phyloP scores from a whole-genome alignment of 257 asterid species.

The Nicotiana undulata region DNA sequence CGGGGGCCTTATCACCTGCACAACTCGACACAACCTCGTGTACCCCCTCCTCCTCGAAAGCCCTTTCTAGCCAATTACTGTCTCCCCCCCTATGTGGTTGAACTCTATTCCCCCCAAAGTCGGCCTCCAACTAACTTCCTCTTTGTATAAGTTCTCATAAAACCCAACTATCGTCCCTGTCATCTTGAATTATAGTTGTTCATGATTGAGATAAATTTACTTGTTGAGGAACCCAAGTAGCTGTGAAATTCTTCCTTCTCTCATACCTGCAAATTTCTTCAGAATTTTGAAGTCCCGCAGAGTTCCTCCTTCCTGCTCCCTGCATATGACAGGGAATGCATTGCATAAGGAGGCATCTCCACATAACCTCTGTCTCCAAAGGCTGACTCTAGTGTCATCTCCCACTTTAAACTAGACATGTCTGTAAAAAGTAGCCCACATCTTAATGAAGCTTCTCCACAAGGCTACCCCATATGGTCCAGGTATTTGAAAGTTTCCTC shows the following conservation, averaged over 20 bases:
- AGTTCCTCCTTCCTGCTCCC: background rate
- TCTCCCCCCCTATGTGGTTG: too few relatives aligned
- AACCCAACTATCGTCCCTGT: too few relatives aligned
- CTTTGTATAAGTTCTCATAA: too few relatives aligned
- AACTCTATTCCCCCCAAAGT: too few relatives aligned
- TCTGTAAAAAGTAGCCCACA: background rate
- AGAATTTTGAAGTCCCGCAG: background rate
- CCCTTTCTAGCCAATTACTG: too few relatives aligned
- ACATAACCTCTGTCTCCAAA: background rate
- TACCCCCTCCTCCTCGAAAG: too few relatives aligned
- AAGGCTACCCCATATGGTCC: background rate
- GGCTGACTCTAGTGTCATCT: background rate
- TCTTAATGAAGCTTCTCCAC: background rate
- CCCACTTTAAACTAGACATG: background rate
- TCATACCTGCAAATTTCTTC: background rate
- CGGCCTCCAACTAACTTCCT: too few relatives aligned
- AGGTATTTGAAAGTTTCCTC: background rate
- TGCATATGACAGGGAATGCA: background rate
- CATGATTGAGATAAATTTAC: background rate
- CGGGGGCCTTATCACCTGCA: too few relatives aligned
- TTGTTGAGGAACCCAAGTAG: background rate
- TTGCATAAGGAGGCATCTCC: conserved; percentile 3
- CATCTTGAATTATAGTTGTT: background rate
- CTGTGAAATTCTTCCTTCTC: background rate
- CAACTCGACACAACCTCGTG: too few relatives aligned